Percentiles rank a stretch among this genome's conserved stretches.
phyloP scores from a whole-genome alignment of 257 asterid species.

The Prunella vulgaris region DNA sequence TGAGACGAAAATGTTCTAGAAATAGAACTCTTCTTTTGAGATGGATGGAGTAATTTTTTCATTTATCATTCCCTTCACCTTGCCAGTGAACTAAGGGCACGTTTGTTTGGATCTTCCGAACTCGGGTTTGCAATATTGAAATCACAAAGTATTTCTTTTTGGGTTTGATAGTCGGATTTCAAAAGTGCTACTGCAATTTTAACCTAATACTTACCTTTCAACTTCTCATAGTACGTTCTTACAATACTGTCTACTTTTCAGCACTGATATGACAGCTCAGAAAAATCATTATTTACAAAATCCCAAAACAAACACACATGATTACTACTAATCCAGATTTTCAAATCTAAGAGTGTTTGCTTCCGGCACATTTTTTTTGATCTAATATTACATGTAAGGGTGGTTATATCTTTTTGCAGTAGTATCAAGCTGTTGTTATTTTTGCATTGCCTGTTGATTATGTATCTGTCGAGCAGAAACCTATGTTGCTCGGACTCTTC shows the following conservation, averaged over 20 bases:
- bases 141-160: neutral
- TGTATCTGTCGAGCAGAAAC: neutral
- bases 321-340: neutral
- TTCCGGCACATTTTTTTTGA: too few relatives aligned
- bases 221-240: neutral
- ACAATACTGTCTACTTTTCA: neutral
- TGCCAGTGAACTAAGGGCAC: neutral
- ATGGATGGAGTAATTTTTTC: neutral
- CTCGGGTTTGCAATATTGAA: neutral
- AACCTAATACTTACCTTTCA: neutral
- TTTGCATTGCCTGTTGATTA: neutral
- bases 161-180: neutral
- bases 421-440: constrained; percentile 5
- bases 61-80: neutral
- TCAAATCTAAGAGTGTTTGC: neutral
- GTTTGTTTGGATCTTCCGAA: neutral
- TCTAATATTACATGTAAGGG: too few relatives aligned
- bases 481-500: too few relatives aligned
- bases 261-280: neutral
- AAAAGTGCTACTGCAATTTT: neutral
- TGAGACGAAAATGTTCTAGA: neutral
- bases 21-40: neutral
- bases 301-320: neutral
- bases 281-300: neutral
- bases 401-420: neutral